Evolutionary conservation across 2,329 filamentous ascomycete species (phyloP), one percentile per base, ranked within the genome.

Genomic region (Zymoseptoria brevis): DNA sequence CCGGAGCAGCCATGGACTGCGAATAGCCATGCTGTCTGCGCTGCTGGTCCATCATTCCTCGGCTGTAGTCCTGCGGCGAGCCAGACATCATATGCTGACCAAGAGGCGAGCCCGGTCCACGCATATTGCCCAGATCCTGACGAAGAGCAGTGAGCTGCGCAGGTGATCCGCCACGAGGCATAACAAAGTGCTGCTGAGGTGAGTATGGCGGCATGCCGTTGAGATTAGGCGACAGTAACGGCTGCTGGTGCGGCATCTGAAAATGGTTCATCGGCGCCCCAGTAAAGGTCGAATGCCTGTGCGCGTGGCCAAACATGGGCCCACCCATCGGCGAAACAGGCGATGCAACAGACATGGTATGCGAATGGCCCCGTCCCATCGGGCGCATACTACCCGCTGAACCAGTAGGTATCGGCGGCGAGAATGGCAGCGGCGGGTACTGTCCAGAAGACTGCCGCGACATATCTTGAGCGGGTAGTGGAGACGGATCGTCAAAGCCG

Each of bases 361-460:
- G 71, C n/a, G 72, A 72, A 53, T 74, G 72, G 6, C 72, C 71
- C 24, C 71, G 69, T 50, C 67, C 55, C 59, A 70, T 67, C 4
- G 70, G 69, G 6, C 69, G 66, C 8, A 79, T 87, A 75, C 57
- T 93, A 30, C 83, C 85, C 11, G 86, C 88, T 29, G 91, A 96
- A 0, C 86, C 86, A 0, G 90, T 86, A 19, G 89, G 89, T 24
- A 96, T 76, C 0, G 91, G 90, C 8, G 93, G 91, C 21, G 92
- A 95, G 69, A 93, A 91, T 4, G 90, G 85, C 55, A 93, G 77
- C 6, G 86, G 82, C 4, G 89, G 87, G 69, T 90, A 89, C 65
- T 89, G 86, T 51, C 83, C 85, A 8, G 90, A 91, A 21, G 85
- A 79, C 68, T 88, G 87, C 59, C 87, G 80, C 13, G 90, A 93